Evolutionary conservation across 257 asterid species (phyloP).

Genomic region (Gardenia jasminoides): DNA sequence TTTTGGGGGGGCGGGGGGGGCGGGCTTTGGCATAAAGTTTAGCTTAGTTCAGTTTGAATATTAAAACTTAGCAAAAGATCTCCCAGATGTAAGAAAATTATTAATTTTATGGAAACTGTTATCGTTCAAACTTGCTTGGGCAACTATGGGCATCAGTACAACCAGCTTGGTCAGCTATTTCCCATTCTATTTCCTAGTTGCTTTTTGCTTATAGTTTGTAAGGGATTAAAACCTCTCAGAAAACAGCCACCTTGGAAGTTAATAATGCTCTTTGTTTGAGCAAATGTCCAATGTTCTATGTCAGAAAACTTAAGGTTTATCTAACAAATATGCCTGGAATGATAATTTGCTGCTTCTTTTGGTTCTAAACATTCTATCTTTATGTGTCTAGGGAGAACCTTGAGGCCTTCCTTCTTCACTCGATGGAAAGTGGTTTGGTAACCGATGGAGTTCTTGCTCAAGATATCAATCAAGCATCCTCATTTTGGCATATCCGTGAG

Average conservation of each 20-base stretch:
- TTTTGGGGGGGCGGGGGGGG: neutral
- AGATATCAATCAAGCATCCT: slow-evolving; percentile 90
- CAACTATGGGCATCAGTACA: too few species aligned
- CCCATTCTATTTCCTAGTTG: neutral
- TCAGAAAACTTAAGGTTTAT: neutral
- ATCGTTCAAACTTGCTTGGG: too few species aligned
- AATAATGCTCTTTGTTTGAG: slow-evolving; percentile 1
- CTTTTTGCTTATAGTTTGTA: neutral
- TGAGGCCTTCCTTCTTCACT: slow-evolving; percentile 77
- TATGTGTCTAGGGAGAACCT: slow-evolving; percentile 74
- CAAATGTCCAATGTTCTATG: neutral
- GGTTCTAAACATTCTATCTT: slow-evolving; percentile 15
- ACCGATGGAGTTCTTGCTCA: slow-evolving; percentile 95
- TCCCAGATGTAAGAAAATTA: too few species aligned
- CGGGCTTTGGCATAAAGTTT: too few species aligned
- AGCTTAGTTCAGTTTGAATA: neutral
- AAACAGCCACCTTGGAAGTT: neutral
- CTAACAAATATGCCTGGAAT: neutral
- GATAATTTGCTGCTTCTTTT: slow-evolving; percentile 16
- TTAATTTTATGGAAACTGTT: too few species aligned
- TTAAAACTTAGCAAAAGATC: too few species aligned
- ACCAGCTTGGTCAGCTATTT: neutral
- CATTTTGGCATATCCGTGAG: slow-evolving; percentile 98
- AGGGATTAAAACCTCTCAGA: neutral
- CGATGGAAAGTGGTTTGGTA: slow-evolving; percentile 78